Conservation (phyloP, 192 early-diverging fungal species). For the Coemansia sp. region DNA sequence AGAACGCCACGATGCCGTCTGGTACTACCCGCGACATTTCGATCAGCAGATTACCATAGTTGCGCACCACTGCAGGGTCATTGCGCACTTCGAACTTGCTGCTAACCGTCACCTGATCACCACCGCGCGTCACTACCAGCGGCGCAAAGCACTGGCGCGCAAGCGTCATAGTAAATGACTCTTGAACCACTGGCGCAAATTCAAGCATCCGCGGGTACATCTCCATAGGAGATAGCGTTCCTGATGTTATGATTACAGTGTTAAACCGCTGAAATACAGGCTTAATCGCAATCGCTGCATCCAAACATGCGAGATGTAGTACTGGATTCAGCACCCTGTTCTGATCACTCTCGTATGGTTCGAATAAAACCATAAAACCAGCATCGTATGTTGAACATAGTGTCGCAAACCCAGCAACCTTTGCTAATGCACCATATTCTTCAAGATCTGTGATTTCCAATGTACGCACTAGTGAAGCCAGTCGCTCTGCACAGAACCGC, state of each 20-base stretch:
- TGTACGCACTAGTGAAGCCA: slow-evolving; percentile 86
- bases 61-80: slow-evolving; percentile 97
- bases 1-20: slow-evolving; percentile 97
- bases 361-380: slow-evolving; percentile 92
- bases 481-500: slow-evolving; percentile 90
- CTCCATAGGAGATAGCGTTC: slow-evolving; percentile 98
- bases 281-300: slow-evolving; percentile 93
- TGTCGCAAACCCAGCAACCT: slow-evolving; percentile 91
- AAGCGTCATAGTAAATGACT: slow-evolving; percentile 96
- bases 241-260: slow-evolving; percentile 96
- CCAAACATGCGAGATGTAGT: slow-evolving; percentile 90
- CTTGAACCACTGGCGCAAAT: slow-evolving; percentile 82
- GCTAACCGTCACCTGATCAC: slow-evolving; percentile 97
- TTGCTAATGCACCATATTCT: slow-evolving; percentile 77
- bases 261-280: slow-evolving; percentile 96
- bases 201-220: slow-evolving; percentile 95
- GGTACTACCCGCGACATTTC: slow-evolving; percentile 93
- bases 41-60: slow-evolving; percentile 95
- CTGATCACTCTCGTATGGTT: slow-evolving; percentile 94
- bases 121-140: slow-evolving; percentile 93
- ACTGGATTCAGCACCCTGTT: slow-evolving; percentile 93
- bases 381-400: slow-evolving; percentile 94
- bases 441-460: slow-evolving; percentile 92
- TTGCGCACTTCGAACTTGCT: slow-evolving; percentile 98
- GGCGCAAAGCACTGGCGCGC: slow-evolving; percentile 94